Evolutionary conservation across 768 basidiomycete species (phyloP), one percentile per base, ranked within the genome.

Genomic region (Thelephora ganbajun): DNA sequence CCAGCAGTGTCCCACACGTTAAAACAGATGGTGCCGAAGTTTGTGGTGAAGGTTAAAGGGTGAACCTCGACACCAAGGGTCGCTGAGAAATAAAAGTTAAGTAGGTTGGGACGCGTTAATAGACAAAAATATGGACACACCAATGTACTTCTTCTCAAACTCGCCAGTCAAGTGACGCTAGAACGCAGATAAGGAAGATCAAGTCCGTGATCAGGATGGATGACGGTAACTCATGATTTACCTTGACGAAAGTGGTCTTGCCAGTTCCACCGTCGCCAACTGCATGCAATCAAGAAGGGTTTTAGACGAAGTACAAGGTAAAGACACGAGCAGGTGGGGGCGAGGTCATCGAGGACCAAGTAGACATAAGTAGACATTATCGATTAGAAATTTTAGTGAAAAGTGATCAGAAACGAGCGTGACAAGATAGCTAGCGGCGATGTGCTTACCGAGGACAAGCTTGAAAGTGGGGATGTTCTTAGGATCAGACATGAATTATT

Each of bases 1-100:
- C 96, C 96, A 47, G 96, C 96, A 30, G 96, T 99, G 66, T 99
- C 96, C 96, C 96, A 99, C 47, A 97, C 94, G 64, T 98, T 98
- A 80, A 99, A 99, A 72, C 87, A 87, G 72, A 99, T 91, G 35
- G 84, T 94, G 58, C 96, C 96, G 59, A 86, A 98, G 79, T 98
- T 98, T 74, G 96, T 99, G 57, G 86, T 72, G 78, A 99, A 99
- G 41, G 74, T 65, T 48, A 99, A 74, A 52, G 96, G 96, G 71
- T 98, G 96, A 43, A 99, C 96, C 67, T 99, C 96, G 59, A 98
- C 96, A 76, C 96, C 96, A 51, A 99, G 87, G 49, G 96, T 99
- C 61, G 96, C 96, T 98, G 66, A 34, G 48, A 22, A 50, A 49
- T 41, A 53, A 45, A 39, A 41, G 44, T 41, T 41, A 9, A 41